Percentiles rank a stretch among this genome's conserved stretches.
Conservation (phyloP, 768 basidiomycete species). For the Obba rivulosa region DNA sequence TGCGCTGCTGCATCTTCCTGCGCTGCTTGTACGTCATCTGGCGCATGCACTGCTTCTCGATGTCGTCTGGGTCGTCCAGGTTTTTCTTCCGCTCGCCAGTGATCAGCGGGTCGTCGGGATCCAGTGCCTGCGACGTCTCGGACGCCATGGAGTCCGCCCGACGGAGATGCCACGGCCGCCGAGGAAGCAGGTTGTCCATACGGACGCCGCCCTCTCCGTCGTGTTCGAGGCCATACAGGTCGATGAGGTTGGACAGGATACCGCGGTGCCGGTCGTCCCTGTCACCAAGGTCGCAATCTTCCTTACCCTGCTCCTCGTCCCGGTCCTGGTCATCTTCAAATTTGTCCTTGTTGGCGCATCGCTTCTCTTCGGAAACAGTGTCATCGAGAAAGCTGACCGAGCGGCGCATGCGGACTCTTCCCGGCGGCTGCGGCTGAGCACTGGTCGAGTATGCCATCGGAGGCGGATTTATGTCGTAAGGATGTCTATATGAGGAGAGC, state of each 20-base stretch:
- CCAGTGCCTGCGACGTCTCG: constrained; percentile 46
- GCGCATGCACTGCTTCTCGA: constrained; percentile 54
- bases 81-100: constrained; percentile 48
- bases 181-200: constrained; percentile 10
- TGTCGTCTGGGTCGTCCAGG: constrained; percentile 55
- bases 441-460: constrained; percentile 29
- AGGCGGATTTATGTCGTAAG: constrained; percentile 57
- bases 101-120: constrained; percentile 69
- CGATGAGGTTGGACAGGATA: constrained; percentile 45
- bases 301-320: constrained; percentile 1
- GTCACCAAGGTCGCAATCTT: constrained; percentile 15
- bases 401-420: constrained; percentile 15
- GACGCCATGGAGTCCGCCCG: constrained; percentile 41
- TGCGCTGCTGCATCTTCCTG: constrained; percentile 57
- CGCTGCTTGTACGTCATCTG: constrained; percentile 65
- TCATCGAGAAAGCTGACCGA: constrained; percentile 37
- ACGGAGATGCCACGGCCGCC: constrained; percentile 16
- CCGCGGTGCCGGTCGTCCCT: constrained; percentile 34
- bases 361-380: not conserved
- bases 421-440: not conserved
- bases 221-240: constrained; percentile 40
- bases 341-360: not conserved
- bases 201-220: constrained; percentile 9
- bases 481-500: constrained; percentile 54
- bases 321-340: constrained; percentile 17